Evolutionary conservation across 2,329 filamentous ascomycete species (phyloP), one percentile per base, ranked within the genome.

Genomic region (Davidsoniella eucalypti): DNA sequence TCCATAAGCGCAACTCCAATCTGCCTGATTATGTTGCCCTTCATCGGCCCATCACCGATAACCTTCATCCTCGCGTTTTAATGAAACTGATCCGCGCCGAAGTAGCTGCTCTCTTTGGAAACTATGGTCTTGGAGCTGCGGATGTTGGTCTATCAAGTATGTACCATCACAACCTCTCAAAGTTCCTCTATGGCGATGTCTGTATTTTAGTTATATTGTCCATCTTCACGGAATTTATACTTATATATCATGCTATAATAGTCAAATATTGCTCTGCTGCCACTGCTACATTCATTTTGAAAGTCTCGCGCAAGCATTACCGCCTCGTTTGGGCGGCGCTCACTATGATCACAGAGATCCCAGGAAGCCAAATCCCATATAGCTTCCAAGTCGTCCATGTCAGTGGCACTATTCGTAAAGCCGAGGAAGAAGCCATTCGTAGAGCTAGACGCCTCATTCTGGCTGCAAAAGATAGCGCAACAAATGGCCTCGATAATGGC

Each of bases 211-310:
- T 10, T 14, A 17, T 10, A 37, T 16, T n/a, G 37, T 46, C n/a
- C 16, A 10, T 14, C 29, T 12, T 10, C 46, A 49, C 6, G 6
- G 25, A 43, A 7, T 38, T 39, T 8, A 17, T 42, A 26, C 43
- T 40, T n/a, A 51, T 44, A 23, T 8, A 17, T 51, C n/a, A 54
- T 16, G n/a, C 2, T 40, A 40, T 26, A 10, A 12, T 56, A 90
- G 86, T 98, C 49, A 94, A 94, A 69, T 98, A 98, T 63, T 73
- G 93, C 47, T 94, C 87, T 1, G 72, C 80, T 3, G 84, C 87
- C n/a, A 98, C 92, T 0, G 94, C 86, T 5, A 98, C 90, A 1
- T 87, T 90, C 50, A 98, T 98, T 54, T 71, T 98, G 38, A 78
- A 84, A 55, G 86, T 88, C 56, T 78, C 85, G 2, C 80, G 92